Evolutionary conservation across 2,329 filamentous ascomycete species (phyloP).

Genomic region (Hysterium pulicare): DNA sequence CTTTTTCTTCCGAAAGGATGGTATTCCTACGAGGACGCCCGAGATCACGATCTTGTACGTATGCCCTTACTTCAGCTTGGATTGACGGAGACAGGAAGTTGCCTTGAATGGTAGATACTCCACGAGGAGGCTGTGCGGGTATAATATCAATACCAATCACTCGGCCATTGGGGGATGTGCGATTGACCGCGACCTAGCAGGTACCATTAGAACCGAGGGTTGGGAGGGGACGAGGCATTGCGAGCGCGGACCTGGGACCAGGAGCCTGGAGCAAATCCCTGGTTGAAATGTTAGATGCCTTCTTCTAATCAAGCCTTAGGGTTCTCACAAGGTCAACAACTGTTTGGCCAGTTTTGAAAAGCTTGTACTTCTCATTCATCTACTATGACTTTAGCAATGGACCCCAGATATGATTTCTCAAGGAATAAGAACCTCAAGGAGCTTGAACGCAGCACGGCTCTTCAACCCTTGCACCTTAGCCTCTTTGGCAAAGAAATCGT

Average conservation of each 20-base stretch:
- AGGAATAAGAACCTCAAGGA: constrained; percentile 70
- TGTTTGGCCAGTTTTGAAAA: constrained; percentile 79
- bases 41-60: constrained; percentile 63
- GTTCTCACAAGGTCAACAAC: constrained; percentile 78
- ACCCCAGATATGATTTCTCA: background rate
- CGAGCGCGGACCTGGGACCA: constrained; percentile 54
- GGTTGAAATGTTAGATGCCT: constrained; percentile 6
- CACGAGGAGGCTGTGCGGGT: constrained; percentile 82
- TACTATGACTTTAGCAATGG: background rate
- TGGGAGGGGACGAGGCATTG: background rate
- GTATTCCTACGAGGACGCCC: constrained; percentile 48
- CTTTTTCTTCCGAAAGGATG: constrained; percentile 16
- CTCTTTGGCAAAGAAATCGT: constrained; percentile 68
- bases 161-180: constrained; percentile 70
- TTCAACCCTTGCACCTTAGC: constrained; percentile 79
- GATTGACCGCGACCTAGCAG: constrained; percentile 71
- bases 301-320: constrained; percentile 7
- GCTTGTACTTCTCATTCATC: constrained; percentile 57
- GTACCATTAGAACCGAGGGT: background rate
- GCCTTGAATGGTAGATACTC: constrained; percentile 92
- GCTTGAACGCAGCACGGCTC: constrained; percentile 89
- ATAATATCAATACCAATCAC: constrained; percentile 93
- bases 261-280: constrained; percentile 71
- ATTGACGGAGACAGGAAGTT: constrained; percentile 78
- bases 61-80: constrained; percentile 72